Base-by-base conservation (phyloP, 164 flowering plant genomes). In the Umbilicus rupestris region DNA sequence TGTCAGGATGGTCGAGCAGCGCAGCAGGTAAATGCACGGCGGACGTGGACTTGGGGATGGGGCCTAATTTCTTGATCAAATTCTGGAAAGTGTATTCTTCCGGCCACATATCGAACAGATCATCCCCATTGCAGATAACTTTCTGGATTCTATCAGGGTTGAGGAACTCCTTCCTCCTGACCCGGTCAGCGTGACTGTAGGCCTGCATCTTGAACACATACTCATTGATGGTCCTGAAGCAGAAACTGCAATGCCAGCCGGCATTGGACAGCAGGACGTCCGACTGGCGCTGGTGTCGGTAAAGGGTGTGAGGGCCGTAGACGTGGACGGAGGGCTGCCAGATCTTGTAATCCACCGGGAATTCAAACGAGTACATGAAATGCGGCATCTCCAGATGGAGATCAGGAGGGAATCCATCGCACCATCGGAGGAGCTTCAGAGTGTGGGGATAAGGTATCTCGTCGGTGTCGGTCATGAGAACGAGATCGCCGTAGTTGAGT, bases 191-290 rank as follows among this genome's bases (percentile, higher is more conserved):
- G 66, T 84, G 87, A 72, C 87, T 84, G 46, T 84, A 84, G 3
- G 80, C 87, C 11, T 79, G 82, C 87, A 84, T 84, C 70, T 84
- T 84, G 39, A 82, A 80, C 26, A 71, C 79, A 59, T 80, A 76
- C 20, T 84, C 87, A 6, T 60, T 16, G 2, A 82, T 70, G 15
- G 41, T 29, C 17, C 83, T 72, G 60, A 82, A 82, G 67, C 87
- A 84, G 58, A 84, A 84, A 71, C 85, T 83, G 64, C 87, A 83
- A 41, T 83, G 87, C 87, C 87, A 83, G 39, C 87, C 87, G 0
- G 85, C 82, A 69, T 84, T 82, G 2, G 87, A 77, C 5, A 84
- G 64, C 10, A 82, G 47, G 7, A 74, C 17, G 52, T 84, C 68
- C 0, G 80, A 70, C 63, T 74, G 84, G 30, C 87, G 79, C 0